A percentile compares a stretch with the other conserved stretches of the same genome.
Evolutionary conservation across 164 flowering plant genomes (phyloP).

Genomic region (Vitis labrusca): DNA sequence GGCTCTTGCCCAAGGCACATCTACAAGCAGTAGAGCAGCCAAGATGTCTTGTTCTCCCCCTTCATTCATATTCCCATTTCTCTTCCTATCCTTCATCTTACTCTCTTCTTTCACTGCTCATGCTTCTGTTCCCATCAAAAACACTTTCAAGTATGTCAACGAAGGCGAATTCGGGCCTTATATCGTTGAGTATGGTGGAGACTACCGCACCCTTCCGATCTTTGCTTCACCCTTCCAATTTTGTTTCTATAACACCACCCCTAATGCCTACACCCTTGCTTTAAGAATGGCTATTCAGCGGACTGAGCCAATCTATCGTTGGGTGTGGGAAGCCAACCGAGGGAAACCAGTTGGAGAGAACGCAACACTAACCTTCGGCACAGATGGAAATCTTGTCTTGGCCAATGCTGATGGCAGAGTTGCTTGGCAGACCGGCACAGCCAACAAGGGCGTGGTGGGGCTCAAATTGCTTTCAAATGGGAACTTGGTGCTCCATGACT

Average conservation of each 20-base stretch:
- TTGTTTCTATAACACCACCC: constrained; percentile 23
- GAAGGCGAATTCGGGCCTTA: constrained; percentile 12
- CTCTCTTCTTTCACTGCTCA: neutral
- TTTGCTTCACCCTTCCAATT: constrained; percentile 9
- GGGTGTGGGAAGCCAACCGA: constrained; percentile 46
- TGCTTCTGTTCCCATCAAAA: constrained; percentile 16
- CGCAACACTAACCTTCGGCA: constrained; percentile 30
- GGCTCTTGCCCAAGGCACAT: no score
- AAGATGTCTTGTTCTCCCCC: no score
- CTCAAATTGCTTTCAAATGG: constrained; percentile 18
- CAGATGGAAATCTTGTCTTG: constrained; percentile 33
- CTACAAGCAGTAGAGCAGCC: no score
- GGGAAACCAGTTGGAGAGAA: constrained; percentile 29
- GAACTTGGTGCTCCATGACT: constrained; percentile 19
- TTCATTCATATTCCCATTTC: no score
- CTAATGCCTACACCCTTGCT: constrained; percentile 25
- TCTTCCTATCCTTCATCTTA: neutral
- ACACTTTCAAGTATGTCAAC: constrained; percentile 21
- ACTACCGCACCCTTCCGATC: constrained; percentile 3
- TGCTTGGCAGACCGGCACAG: constrained; percentile 24
- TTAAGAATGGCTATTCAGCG: constrained; percentile 1
- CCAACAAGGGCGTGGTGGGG: constrained; percentile 26
- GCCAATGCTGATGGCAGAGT: constrained; percentile 21
- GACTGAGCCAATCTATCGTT: constrained; percentile 22
- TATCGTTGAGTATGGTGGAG: constrained; percentile 18